A percentile compares a stretch with the other conserved stretches of the same genome.
phyloP scores from a whole-genome alignment of 2,329 filamentous ascomycete species.

The Epichloe scottii region DNA sequence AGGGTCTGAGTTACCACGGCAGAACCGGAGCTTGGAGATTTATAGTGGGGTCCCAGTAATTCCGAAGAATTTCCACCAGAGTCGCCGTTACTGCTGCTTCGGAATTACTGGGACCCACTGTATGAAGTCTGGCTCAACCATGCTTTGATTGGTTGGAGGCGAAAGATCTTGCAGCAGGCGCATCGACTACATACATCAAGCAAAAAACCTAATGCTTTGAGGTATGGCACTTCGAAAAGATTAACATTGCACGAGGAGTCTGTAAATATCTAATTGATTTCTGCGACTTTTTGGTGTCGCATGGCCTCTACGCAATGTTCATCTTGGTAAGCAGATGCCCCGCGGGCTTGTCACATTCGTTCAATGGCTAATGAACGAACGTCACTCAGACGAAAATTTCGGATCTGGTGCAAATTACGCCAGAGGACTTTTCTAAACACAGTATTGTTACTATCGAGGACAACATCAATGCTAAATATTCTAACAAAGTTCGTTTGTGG shows the following conservation, averaged over 20 bases:
- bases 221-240: neutral
- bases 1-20: neutral
- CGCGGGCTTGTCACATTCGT: neutral
- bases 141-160: constrained; percentile 3
- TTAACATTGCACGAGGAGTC: neutral
- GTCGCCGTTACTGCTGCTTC: too few relatives aligned
- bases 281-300: neutral
- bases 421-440: constrained; percentile 74
- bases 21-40: neutral
- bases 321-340: constrained; percentile 28
- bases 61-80: too few relatives aligned
- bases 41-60: too few relatives aligned
- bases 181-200: neutral
- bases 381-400: constrained; percentile 68
- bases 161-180: neutral
- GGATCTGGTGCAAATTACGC: constrained; percentile 86
- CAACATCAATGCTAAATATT: constrained; percentile 93
- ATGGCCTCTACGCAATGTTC: constrained; percentile 28
- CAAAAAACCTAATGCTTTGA: neutral
- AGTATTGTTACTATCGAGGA: constrained; percentile 83
- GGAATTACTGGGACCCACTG: too few relatives aligned
- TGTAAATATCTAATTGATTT: neutral
- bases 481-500: constrained; percentile 57
- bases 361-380: neutral
- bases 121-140: neutral